Percentiles rank a stretch among this genome's conserved stretches.
phyloP scores from a whole-genome alignment of 192 early-diverging fungal species.

The Coemansia sp. region DNA sequence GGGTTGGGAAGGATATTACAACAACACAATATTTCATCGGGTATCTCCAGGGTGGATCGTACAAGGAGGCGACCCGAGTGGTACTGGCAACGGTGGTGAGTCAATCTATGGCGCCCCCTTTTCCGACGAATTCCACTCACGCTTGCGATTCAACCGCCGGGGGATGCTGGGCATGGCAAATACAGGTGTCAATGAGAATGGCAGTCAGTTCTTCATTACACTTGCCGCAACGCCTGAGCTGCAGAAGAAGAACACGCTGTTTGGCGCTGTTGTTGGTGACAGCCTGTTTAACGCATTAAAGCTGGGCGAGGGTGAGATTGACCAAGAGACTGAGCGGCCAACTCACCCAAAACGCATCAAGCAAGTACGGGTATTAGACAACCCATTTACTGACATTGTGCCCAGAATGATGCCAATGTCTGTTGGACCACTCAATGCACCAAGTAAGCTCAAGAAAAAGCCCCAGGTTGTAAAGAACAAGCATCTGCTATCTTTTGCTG shows the following conservation, averaged over 20 bases:
- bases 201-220: constrained; percentile 95
- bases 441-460: constrained; percentile 11
- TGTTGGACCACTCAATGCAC: background rate
- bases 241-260: constrained; percentile 87
- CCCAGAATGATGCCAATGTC: constrained; percentile 61
- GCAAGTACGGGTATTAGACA: constrained; percentile 66
- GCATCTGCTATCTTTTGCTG: constrained; percentile 84
- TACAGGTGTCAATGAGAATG: constrained; percentile 74
- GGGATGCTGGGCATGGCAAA: constrained; percentile 92
- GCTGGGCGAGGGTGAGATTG: constrained; percentile 77
- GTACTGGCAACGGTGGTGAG: constrained; percentile 79
- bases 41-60: constrained; percentile 88
- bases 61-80: constrained; percentile 94
- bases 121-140: constrained; percentile 88
- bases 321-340: constrained; percentile 75
- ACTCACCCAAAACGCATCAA: constrained; percentile 70
- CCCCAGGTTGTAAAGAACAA: constrained; percentile 44
- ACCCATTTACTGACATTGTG: constrained; percentile 91
- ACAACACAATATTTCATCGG: constrained; percentile 87
- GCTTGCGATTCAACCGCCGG: constrained; percentile 83
- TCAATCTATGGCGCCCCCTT: constrained; percentile 83
- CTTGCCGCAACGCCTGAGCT: constrained; percentile 80
- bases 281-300: constrained; percentile 89
- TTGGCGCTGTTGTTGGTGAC: constrained; percentile 90
- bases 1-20: constrained; percentile 87